Conservation (phyloP, 2,329 filamentous ascomycete species). For the Fusarium odoratissimum region DNA sequence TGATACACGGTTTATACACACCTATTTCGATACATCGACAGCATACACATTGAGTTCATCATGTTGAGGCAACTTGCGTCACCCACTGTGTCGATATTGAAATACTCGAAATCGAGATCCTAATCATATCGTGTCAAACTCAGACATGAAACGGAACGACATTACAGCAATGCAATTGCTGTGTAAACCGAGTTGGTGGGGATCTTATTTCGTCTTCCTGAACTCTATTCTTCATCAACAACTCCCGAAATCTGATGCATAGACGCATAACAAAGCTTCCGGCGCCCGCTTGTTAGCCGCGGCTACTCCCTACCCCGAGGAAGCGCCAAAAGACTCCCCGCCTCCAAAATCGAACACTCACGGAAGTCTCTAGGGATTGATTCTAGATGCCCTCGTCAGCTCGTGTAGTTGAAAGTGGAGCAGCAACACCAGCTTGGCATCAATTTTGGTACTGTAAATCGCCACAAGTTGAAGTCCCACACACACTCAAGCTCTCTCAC, state of each 20-base stretch:
- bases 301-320: conserved; percentile 25
- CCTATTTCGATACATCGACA: neutral
- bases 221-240: conserved; percentile 1
- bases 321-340: conserved; percentile 28
- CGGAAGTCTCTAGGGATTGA: conserved; percentile 14
- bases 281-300: conserved; percentile 13
- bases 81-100: conserved; percentile 7
- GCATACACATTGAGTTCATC: neutral
- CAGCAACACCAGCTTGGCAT: conserved; percentile 10
- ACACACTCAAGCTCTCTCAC: neutral
- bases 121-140: neutral
- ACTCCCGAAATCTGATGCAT: conserved; percentile 7
- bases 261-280: conserved; percentile 12
- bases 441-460: conserved; percentile 11
- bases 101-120: neutral
- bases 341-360: conserved; percentile 17
- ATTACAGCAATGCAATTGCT: conserved; percentile 1
- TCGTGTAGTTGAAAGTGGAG: conserved; percentile 34
- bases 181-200: neutral
- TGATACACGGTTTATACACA: neutral
- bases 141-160: conserved; percentile 1
- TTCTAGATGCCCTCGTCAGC: conserved; percentile 10
- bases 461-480: conserved; percentile 29
- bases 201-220: neutral
- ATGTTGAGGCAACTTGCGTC: conserved; percentile 2